These are phyloP conservation scores for Borovskyia barvae DNA, from an alignment of 208 protist species.

Conservation along the genomic window DNA sequence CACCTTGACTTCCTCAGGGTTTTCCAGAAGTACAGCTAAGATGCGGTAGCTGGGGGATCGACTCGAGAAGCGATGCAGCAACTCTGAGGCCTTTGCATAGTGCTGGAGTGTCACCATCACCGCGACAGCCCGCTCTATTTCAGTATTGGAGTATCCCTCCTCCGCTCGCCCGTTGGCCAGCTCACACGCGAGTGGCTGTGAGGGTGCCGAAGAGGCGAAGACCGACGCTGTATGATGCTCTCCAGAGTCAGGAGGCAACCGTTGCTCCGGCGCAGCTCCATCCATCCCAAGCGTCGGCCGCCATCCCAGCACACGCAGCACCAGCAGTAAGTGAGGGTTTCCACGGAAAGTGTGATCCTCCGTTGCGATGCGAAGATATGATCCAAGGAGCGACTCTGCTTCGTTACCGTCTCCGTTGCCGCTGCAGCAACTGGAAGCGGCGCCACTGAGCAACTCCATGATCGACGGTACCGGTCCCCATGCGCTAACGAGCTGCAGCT, in stretches of 20 bases:
- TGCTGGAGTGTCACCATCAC: slow-evolving; percentile 64
- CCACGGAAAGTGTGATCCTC: slow-evolving; percentile 14
- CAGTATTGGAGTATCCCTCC: slow-evolving; percentile 14
- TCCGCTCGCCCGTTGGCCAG: too few species aligned
- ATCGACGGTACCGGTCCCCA: slow-evolving; percentile 63
- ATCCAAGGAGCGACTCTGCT: slow-evolving; percentile 3
- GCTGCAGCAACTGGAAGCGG: background rate
- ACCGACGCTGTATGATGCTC: too few species aligned
- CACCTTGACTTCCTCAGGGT: slow-evolving; percentile 22
- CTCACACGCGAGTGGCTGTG: too few species aligned
- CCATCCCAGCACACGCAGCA: slow-evolving; percentile 72
- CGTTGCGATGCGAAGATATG: slow-evolving; percentile 6
- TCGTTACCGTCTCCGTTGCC: background rate
- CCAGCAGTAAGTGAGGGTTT: slow-evolving; percentile 49
- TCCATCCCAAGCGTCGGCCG: too few species aligned
- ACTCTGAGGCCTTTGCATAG: slow-evolving; percentile 24
- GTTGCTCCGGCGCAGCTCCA: too few species aligned
- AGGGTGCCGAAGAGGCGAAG: too few species aligned
- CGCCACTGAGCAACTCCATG: slow-evolving; percentile 34
- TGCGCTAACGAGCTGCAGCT: slow-evolving; percentile 33
- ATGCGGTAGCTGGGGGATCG: slow-evolving; percentile 38
- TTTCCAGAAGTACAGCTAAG: slow-evolving; percentile 42
- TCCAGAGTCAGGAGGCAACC: too few species aligned
- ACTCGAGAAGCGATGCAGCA: slow-evolving; percentile 43
- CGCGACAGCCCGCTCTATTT: slow-evolving; percentile 67